Evolutionary conservation across 176 grass and related monocot species (phyloP).

Genomic region (Calamus simplicifolius): DNA sequence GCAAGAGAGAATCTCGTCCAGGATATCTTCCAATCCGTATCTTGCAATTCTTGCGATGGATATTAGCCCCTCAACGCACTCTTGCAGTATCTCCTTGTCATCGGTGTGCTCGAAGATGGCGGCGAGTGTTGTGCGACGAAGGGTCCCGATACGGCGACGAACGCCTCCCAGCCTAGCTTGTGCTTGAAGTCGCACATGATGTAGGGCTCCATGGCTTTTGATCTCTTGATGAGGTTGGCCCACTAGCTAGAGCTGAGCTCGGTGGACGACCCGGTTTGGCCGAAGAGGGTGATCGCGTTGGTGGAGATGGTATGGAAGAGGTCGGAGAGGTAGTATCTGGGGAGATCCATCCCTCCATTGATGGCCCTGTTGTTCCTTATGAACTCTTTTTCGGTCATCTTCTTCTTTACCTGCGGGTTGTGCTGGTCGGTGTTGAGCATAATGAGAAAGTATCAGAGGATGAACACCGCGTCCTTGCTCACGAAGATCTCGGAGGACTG

Average conservation of each 20-base stretch:
- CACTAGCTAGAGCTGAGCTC: constrained; percentile 51
- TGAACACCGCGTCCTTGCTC: constrained; percentile 71
- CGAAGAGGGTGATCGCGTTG: constrained; percentile 74
- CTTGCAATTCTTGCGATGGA: constrained; percentile 60
- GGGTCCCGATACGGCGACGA: constrained; percentile 60
- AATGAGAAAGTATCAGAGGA: constrained; percentile 89
- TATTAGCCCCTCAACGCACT: constrained; percentile 78
- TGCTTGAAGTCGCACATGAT: constrained; percentile 74
- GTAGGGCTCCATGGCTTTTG: constrained; percentile 44
- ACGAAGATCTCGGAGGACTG: constrained; percentile 57
- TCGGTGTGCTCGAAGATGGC: constrained; percentile 77
- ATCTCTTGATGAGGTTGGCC: constrained; percentile 55
- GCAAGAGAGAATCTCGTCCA: constrained; percentile 90
- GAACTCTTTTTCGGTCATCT: constrained; percentile 94
- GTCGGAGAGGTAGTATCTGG: constrained; percentile 73
- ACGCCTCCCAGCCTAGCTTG: constrained; percentile 68
- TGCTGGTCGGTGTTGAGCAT: constrained; percentile 99
- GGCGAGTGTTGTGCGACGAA: constrained; percentile 52
- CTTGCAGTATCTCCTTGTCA: constrained; percentile 67
- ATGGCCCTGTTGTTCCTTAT: constrained; percentile 85
- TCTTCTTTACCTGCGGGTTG: constrained; percentile 98
- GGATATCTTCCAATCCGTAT: constrained; percentile 71
- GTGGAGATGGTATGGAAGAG: constrained; percentile 76
- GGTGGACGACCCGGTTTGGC: neutral
- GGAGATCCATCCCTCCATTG: constrained; percentile 69